A percentile compares a stretch with the other conserved stretches of the same genome.
These are phyloP conservation scores for Aspergillus melleus DNA, from an alignment of 2,329 filamentous ascomycete species.

Conservation along the genomic window DNA sequence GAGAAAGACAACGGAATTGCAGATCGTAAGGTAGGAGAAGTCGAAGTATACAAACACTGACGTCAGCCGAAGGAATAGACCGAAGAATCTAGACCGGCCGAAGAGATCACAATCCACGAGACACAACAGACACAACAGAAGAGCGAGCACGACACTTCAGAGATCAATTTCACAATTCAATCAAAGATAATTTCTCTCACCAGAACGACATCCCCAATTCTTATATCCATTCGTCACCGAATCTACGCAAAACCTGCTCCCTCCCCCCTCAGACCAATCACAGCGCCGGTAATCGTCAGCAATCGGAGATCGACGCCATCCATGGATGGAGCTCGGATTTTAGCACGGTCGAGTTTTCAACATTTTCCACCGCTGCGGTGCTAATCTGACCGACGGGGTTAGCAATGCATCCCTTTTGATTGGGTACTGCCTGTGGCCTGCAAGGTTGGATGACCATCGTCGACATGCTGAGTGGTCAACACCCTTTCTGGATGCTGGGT, in stretches of 20 bases:
- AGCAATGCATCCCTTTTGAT: not conserved
- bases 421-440: not conserved
- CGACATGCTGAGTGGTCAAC: too few relatives aligned
- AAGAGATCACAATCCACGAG: too few relatives aligned
- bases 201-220: too few relatives aligned
- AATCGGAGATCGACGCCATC: not conserved
- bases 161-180: too few relatives aligned
- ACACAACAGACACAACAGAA: too few relatives aligned
- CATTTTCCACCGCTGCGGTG: too few relatives aligned
- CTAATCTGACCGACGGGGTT: not conserved
- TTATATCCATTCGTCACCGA: not conserved
- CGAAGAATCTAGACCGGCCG: slow-evolving; percentile 1
- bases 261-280: slow-evolving; percentile 9
- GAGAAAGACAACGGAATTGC: too few relatives aligned
- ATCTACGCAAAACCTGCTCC: not conserved
- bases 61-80: slow-evolving; percentile 7
- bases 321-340: too few relatives aligned
- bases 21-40: not conserved
- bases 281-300: slow-evolving; percentile 9
- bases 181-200: too few relatives aligned
- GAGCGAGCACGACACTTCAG: too few relatives aligned
- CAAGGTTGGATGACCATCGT: not conserved
- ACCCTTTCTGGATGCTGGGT: too few relatives aligned
- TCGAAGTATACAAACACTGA: slow-evolving; percentile 8
- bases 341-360: too few relatives aligned